A percentile compares a stretch with the other conserved stretches of the same genome.
These are phyloP conservation scores for Geranium incanum DNA, from an alignment of 441 rosid species.

Conservation along the genomic window DNA sequence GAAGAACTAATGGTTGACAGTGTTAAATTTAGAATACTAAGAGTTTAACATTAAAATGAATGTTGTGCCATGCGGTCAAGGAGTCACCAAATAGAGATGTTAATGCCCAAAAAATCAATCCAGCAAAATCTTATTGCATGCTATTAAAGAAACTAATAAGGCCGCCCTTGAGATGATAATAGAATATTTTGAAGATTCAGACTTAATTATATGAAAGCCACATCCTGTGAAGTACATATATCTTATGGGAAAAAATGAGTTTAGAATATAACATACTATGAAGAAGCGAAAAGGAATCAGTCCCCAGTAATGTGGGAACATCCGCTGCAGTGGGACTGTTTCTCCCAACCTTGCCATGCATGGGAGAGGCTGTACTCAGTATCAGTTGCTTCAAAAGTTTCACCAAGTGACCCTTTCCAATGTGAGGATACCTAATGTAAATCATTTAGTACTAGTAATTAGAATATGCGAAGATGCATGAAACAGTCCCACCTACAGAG, in stretches of 20 bases:
- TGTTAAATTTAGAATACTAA: not conserved
- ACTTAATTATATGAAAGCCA: not conserved
- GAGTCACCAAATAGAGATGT: conserved; percentile 6
- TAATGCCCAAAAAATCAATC: not conserved
- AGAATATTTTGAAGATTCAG: not conserved
- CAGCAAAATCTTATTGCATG: not conserved
- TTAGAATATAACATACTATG: conserved; percentile 60
- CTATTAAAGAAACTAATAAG: not conserved
- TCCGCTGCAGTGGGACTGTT: conserved; percentile 61
- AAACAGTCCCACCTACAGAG: conserved; percentile 13
- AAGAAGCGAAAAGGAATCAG: conserved; percentile 82
- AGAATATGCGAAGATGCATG: conserved; percentile 12
- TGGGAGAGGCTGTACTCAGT: conserved; percentile 43
- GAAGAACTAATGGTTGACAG: conserved; percentile 8
- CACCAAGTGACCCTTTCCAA: conserved; percentile 81
- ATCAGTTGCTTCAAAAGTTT: conserved; percentile 90
- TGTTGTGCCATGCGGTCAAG: not conserved
- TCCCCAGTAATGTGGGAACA: conserved; percentile 88
- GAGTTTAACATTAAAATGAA: conserved; percentile 1
- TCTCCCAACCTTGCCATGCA: conserved; percentile 41
- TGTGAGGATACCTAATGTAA: conserved; percentile 73
- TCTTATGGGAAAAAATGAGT: conserved; percentile 2
- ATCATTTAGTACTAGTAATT: conserved; percentile 15
- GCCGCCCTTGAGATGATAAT: not conserved
- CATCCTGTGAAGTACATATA: conserved; percentile 4